Percentiles rank a stretch among this genome's conserved stretches.
Conservation (phyloP, 1,139 yeast species). For the Saccharomyces pastorianus region DNA sequence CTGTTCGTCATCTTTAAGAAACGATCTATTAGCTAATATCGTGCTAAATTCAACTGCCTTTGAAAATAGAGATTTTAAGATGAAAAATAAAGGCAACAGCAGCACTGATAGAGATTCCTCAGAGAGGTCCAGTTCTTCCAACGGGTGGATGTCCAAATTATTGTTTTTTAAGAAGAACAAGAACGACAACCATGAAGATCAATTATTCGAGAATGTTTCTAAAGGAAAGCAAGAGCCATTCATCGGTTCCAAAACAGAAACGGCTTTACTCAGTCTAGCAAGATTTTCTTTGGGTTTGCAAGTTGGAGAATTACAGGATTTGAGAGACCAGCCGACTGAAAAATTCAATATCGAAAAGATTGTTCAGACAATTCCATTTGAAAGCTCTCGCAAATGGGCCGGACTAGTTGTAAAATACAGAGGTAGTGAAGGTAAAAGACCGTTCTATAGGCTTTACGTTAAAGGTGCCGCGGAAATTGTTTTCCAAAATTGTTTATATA, state of each 20-base stretch:
- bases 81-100: neutral
- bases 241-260: constrained; percentile 90
- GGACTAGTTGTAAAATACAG: constrained; percentile 55
- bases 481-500: constrained; percentile 48
- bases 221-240: constrained; percentile 45
- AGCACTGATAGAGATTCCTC: neutral
- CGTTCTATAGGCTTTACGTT: constrained; percentile 55
- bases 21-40: constrained; percentile 51
- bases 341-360: constrained; percentile 35
- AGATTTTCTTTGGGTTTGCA: constrained; percentile 45
- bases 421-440: constrained; percentile 16
- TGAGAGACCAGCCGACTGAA: constrained; percentile 33
- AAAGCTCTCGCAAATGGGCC: constrained; percentile 88
- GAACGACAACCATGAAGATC: constrained; percentile 14
- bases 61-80: constrained; percentile 43
- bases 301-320: constrained; percentile 33
- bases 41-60: constrained; percentile 83
- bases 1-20: constrained; percentile 34
- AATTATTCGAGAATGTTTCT: constrained; percentile 13
- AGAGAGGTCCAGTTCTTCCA: neutral
- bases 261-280: constrained; percentile 73
- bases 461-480: constrained; percentile 96
- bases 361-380: constrained; percentile 79
- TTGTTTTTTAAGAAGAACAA: neutral
- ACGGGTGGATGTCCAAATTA: constrained; percentile 18